Conservation (phyloP, 2,329 filamentous ascomycete genomes). For the Erysiphe pulchra region DNA sequence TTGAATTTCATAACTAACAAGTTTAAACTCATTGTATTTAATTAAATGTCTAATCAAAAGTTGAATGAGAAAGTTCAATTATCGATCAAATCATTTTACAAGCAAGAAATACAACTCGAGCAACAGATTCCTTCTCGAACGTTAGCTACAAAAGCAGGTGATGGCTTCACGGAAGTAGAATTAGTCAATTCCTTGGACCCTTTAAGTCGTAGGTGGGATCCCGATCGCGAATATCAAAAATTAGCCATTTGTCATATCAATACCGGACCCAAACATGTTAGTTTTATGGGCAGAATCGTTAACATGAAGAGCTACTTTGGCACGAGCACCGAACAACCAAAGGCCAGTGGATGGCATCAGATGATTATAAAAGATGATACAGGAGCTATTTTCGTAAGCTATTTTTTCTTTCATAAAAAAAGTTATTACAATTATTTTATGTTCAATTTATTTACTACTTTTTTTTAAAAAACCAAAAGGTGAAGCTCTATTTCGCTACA, state of each 20-base stretch:
- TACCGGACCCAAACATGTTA: constrained; percentile 23
- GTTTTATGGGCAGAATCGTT: constrained; percentile 27
- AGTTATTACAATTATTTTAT: background rate
- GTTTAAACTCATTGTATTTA: background rate
- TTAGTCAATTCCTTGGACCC: constrained; percentile 17
- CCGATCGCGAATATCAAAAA: constrained; percentile 21
- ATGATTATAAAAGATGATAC: constrained; percentile 29
- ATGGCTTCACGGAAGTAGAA: constrained; percentile 27
- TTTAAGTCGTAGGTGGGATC: constrained; percentile 16
- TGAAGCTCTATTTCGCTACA: constrained; percentile 24
- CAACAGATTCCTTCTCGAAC: background rate
- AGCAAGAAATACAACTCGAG: background rate
- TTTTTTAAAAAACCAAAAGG: constrained; percentile 11
- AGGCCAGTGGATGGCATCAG: constrained; percentile 24
- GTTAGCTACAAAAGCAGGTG: constrained; percentile 12
- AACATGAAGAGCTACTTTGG: constrained; percentile 23
- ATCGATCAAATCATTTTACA: background rate
- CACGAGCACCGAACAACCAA: constrained; percentile 17
- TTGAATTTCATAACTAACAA: too few species aligned
- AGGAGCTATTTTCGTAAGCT: constrained; percentile 23
- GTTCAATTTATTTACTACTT: background rate
- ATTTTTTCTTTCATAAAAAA: constrained; percentile 1
- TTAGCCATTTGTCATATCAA: constrained; percentile 21
- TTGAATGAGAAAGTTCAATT: background rate
- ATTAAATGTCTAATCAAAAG: background rate